Percentiles rank a stretch among this genome's conserved stretches.
Evolutionary conservation across 345 rosid genomes (phyloP).

Genomic region (Gossypium ekmanianum): DNA sequence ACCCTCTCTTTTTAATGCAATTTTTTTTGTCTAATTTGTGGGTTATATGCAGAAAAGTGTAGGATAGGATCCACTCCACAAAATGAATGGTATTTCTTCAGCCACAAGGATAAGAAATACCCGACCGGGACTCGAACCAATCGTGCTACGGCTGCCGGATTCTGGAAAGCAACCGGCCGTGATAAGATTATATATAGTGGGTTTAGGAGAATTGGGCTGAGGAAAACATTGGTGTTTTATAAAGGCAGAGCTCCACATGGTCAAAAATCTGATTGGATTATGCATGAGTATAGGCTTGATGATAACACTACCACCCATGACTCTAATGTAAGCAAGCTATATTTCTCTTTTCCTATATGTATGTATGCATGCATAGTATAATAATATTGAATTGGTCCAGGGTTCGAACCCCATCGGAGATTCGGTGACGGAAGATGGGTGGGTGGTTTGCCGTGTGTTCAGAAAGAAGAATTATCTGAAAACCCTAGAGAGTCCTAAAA

Average conservation of each 20-base stretch:
- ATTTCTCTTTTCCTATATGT: not conserved
- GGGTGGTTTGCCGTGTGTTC: conserved; percentile 97
- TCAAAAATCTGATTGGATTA: conserved; percentile 96
- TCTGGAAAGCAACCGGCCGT: conserved; percentile 98
- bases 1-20: not conserved
- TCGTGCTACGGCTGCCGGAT: conserved; percentile 91
- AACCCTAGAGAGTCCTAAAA: conserved; percentile 67
- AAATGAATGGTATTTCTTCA: conserved; percentile 97
- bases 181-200: conserved; percentile 87
- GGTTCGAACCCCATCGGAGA: conserved; percentile 46
- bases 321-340: conserved; percentile 38
- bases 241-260: conserved; percentile 97
- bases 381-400: conserved; percentile 15
- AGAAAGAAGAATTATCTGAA: conserved; percentile 89
- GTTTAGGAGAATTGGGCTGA: conserved; percentile 67
- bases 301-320: conserved; percentile 36
- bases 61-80: conserved; percentile 91
- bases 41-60: conserved; percentile 62
- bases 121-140: conserved; percentile 96
- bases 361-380: not conserved
- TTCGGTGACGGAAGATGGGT: conserved; percentile 67
- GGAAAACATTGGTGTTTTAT: conserved; percentile 93
- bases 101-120: conserved; percentile 97
- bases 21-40: not conserved
- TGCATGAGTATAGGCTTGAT: conserved; percentile 95